These are phyloP conservation scores for Esteya vermicola DNA, from an alignment of 2,329 filamentous ascomycete genomes.

Conservation along the genomic window DNA sequence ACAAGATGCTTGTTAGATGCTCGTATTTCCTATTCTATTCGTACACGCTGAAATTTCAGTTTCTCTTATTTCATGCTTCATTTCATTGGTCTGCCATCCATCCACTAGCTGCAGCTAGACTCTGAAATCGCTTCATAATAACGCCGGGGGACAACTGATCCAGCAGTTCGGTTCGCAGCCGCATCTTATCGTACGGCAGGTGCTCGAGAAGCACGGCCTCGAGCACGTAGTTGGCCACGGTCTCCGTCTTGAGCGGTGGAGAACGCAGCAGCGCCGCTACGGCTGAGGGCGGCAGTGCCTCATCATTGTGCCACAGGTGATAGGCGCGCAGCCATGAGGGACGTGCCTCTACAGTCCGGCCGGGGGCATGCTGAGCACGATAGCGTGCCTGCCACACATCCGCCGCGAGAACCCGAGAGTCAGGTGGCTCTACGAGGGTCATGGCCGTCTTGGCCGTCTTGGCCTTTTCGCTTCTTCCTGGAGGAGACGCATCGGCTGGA, in stretches of 20 bases:
- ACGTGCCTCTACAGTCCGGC: constrained; percentile 10
- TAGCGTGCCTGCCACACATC: constrained; percentile 24
- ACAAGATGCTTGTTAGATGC: too few species aligned
- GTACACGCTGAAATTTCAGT: too few species aligned
- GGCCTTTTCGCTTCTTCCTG: constrained; percentile 1
- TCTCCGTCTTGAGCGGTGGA: constrained; percentile 41
- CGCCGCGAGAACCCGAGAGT: constrained; percentile 28
- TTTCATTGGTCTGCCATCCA: too few species aligned
- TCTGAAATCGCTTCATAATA: constrained; percentile 13
- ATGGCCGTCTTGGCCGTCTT: constrained; percentile 6
- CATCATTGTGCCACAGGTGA: constrained; percentile 45
- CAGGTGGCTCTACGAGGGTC: constrained; percentile 14
- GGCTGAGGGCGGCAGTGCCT: constrained; percentile 28
- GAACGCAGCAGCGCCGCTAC: constrained; percentile 43
- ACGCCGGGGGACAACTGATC: constrained; percentile 15
- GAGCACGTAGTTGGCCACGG: constrained; percentile 45
- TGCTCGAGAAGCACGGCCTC: constrained; percentile 35
- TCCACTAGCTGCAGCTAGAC: too few species aligned
- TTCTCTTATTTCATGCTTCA: too few species aligned
- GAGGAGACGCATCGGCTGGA: neutral
- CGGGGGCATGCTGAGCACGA: too few species aligned
- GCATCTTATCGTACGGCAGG: constrained; percentile 31
- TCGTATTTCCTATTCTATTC: neutral
- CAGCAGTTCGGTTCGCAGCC: constrained; percentile 31
- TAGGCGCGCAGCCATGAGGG: constrained; percentile 39